Conservation (phyloP, 2,329 filamentous ascomycete species). For the Trichoderma polysporum region DNA sequence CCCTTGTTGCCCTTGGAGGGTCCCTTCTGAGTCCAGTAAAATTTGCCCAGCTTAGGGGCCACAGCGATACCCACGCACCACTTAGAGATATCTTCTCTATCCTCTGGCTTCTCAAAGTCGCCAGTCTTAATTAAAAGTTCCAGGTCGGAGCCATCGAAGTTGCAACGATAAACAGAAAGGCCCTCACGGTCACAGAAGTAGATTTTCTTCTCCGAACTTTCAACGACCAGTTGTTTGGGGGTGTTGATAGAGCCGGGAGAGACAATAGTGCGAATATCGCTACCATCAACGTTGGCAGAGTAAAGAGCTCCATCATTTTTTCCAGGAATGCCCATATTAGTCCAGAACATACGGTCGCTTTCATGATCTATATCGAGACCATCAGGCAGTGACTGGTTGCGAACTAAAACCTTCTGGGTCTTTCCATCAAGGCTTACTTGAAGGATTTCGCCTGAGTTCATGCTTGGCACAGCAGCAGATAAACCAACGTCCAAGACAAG, state of each 20-base stretch:
- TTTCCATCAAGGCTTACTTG: not conserved
- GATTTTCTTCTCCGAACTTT: slow-evolving; percentile 29
- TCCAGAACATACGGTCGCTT: slow-evolving; percentile 47
- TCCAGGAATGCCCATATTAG: slow-evolving; percentile 46
- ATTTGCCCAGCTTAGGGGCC: slow-evolving; percentile 39
- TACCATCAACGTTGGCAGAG: slow-evolving; percentile 51
- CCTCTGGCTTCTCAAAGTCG: slow-evolving; percentile 25
- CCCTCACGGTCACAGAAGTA: slow-evolving; percentile 49
- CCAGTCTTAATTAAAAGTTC: slow-evolving; percentile 43
- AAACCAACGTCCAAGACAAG: not conserved
- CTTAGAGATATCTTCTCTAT: slow-evolving; percentile 9
- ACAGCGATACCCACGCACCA: slow-evolving; percentile 60
- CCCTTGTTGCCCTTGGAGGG: slow-evolving; percentile 50
- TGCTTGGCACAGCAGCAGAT: not conserved
- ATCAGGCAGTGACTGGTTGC: slow-evolving; percentile 39
- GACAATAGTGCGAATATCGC: slow-evolving; percentile 44
- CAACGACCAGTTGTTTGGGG: slow-evolving; percentile 43
- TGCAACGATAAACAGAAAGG: slow-evolving; percentile 39
- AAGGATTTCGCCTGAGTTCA: not conserved
- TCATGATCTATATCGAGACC: slow-evolving; percentile 42
- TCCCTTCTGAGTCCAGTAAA: slow-evolving; percentile 64
- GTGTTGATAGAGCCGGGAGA: slow-evolving; percentile 48
- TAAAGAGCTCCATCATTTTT: slow-evolving; percentile 44
- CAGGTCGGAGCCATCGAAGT: slow-evolving; percentile 40
- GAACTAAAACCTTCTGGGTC: slow-evolving; percentile 24